Evolutionary conservation across 2,329 filamentous ascomycete genomes (phyloP).

Genomic region (Aureobasidium sp.): DNA sequence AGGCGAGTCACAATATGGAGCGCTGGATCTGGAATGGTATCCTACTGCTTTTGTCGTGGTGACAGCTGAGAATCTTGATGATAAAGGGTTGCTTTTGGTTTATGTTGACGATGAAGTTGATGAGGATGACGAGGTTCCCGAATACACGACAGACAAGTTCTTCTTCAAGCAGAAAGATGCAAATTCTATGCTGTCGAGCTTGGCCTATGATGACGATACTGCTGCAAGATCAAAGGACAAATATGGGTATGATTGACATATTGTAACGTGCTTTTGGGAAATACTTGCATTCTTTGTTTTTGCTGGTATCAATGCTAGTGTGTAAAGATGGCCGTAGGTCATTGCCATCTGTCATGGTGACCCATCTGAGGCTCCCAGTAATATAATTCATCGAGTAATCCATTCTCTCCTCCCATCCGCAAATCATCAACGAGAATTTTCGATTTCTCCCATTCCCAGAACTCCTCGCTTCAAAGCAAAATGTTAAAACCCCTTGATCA

Average conservation of each 20-base stretch:
- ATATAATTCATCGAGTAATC: neutral
- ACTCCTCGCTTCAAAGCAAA: conserved; percentile 3
- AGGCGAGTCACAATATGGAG: neutral
- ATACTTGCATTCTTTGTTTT: neutral
- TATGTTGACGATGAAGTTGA: neutral
- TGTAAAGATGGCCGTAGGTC: neutral
- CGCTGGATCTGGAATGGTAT: neutral
- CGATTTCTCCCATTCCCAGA: neutral
- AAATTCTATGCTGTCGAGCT: neutral
- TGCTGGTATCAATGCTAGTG: neutral
- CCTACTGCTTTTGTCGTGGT: neutral
- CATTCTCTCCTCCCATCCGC: neutral
- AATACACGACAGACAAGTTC: neutral
- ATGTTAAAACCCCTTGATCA: neutral
- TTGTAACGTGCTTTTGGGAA: neutral
- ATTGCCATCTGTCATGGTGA: neutral
- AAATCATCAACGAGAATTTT: neutral
- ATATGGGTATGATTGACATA: neutral
- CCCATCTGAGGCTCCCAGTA: neutral
- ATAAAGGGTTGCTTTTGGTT: neutral
- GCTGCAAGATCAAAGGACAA: neutral
- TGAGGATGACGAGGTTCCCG: neutral
- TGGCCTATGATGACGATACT: neutral
- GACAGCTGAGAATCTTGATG: neutral
- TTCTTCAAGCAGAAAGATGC: neutral